phyloP scores from a whole-genome alignment of 1,284 basidiomycete species.

The Cutaneotrichosporon daszewskae region DNA sequence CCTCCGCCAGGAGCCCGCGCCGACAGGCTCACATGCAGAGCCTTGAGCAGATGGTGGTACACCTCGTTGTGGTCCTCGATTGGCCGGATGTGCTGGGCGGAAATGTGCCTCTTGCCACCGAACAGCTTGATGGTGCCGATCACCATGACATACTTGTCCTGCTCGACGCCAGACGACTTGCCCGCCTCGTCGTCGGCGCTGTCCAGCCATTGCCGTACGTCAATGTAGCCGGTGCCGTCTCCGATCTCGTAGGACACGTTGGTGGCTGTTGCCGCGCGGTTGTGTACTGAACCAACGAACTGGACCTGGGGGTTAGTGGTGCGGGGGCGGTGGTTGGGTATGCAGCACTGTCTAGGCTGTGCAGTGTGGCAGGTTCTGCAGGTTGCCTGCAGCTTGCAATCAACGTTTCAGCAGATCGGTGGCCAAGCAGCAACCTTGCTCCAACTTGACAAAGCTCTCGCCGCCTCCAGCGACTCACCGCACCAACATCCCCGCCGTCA shows the following conservation, averaged over 20 bases:
- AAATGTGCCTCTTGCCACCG: slow-evolving; percentile 73
- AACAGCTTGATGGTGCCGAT: slow-evolving; percentile 87
- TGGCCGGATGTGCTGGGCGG: slow-evolving; percentile 64
- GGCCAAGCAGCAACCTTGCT: too few species aligned
- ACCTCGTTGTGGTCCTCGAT: slow-evolving; percentile 72
- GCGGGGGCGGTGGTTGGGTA: background rate
- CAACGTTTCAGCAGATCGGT: too few species aligned
- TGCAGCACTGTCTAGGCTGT: too few species aligned
- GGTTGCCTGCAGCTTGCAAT: too few species aligned
- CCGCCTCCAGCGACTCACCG: slow-evolving; percentile 1
- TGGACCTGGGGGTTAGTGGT: slow-evolving; percentile 44
- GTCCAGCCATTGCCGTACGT: slow-evolving; percentile 85
- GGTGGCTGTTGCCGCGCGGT: slow-evolving; percentile 66
- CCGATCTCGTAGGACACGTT: slow-evolving; percentile 77
- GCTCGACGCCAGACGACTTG: slow-evolving; percentile 52
- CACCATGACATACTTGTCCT: slow-evolving; percentile 74
- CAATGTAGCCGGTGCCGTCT: slow-evolving; percentile 83
- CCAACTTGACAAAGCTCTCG: too few species aligned
- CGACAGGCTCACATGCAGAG: slow-evolving; percentile 51
- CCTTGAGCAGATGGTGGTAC: slow-evolving; percentile 68
- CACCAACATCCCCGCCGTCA: slow-evolving; percentile 69
- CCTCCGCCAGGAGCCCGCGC: slow-evolving; percentile 49
- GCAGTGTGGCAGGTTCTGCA: too few species aligned
- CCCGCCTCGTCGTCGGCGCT: slow-evolving; percentile 55
- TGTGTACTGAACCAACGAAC: slow-evolving; percentile 74